phyloP scores from a whole-genome alignment of 2,329 filamentous ascomycete species.

The Fusarium mexicanum region DNA sequence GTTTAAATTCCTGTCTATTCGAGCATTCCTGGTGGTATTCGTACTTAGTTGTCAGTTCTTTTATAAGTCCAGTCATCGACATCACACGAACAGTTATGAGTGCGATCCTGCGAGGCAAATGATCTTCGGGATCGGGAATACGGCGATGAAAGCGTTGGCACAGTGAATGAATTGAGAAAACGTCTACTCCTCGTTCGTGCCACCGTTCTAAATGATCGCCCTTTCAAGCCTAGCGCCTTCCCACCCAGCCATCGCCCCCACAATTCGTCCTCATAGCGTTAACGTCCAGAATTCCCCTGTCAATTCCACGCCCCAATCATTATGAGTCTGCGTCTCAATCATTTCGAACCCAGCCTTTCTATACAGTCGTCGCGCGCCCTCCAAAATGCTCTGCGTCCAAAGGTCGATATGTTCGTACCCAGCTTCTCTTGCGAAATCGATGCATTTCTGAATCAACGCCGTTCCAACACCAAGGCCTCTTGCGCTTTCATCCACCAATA shows the following conservation, averaged over 20 bases:
- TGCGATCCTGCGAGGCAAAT: too few relatives aligned
- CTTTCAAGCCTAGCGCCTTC: neutral
- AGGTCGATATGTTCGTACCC: neutral
- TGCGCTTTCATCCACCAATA: conserved; percentile 1
- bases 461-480: conserved; percentile 2
- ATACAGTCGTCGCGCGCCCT: neutral
- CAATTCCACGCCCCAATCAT: neutral
- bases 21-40: neutral
- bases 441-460: neutral
- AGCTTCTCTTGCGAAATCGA: neutral
- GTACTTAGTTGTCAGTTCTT: accelerated
- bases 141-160: too few relatives aligned
- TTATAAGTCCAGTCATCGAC: accelerated
- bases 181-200: too few relatives aligned
- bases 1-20: neutral
- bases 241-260: neutral
- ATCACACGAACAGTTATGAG: accelerated
- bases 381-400: neutral
- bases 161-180: too few relatives aligned
- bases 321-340: neutral
- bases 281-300: neutral
- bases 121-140: too few relatives aligned
- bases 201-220: neutral
- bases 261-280: neutral
- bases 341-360: neutral